Evolutionary conservation across 2,329 filamentous ascomycete species (phyloP).

Genomic region (Cadophora malorum): DNA sequence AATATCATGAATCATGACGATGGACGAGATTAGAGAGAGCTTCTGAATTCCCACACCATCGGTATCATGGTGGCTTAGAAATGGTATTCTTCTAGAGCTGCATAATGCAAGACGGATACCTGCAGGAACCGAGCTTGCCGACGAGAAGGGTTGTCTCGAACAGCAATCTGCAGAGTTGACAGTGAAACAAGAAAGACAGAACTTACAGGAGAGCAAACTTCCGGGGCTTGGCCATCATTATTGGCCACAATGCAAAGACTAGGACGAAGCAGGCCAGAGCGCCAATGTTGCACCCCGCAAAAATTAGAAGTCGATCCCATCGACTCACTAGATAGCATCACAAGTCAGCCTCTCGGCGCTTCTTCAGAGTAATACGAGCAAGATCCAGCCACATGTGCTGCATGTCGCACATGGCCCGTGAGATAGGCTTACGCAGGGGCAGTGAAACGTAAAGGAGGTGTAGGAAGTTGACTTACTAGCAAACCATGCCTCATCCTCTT

Average conservation of each 20-base stretch:
- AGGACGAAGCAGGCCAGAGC: slow-evolving; percentile 92
- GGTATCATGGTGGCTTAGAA: slow-evolving; percentile 22
- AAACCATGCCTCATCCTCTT: slow-evolving; percentile 97
- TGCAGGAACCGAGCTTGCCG: slow-evolving; percentile 45
- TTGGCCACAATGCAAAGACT: slow-evolving; percentile 88
- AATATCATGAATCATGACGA: slow-evolving; percentile 32
- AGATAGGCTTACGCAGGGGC: slow-evolving; percentile 43
- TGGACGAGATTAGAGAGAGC: slow-evolving; percentile 19
- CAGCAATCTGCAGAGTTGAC: slow-evolving; percentile 25
- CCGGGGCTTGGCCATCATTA: slow-evolving; percentile 79
- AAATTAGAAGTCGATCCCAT: slow-evolving; percentile 95
- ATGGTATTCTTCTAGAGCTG: slow-evolving; percentile 21
- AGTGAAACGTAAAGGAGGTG: slow-evolving; percentile 36
- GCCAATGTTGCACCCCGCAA: slow-evolving; percentile 87
- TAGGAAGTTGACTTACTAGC: slow-evolving; percentile 72
- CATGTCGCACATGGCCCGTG: slow-evolving; percentile 41
- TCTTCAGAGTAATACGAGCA: slow-evolving; percentile 35
- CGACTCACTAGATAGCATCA: slow-evolving; percentile 75
- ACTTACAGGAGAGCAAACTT: slow-evolving; percentile 99
- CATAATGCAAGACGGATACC: slow-evolving; percentile 47
- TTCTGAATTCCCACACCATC: not conserved
- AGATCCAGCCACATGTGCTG: slow-evolving; percentile 36
- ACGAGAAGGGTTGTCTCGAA: slow-evolving; percentile 35
- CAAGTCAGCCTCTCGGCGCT: slow-evolving; percentile 44
- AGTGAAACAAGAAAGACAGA: slow-evolving; percentile 28